Base-by-base conservation (phyloP, 768 basidiomycete genomes). In the Clavulina sp. region DNA sequence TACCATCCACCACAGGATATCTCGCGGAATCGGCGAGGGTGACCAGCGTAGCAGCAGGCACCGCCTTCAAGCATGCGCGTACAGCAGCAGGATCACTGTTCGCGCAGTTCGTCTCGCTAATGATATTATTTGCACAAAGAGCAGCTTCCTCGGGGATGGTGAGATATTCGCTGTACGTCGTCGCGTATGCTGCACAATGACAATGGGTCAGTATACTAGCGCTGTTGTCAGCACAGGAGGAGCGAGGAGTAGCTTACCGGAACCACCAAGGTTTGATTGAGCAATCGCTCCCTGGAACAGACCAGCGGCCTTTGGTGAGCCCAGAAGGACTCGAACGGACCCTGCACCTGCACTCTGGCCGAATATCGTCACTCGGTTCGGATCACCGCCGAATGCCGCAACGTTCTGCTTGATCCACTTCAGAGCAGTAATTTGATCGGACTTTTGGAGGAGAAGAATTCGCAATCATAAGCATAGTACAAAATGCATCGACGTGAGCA, bases 101-200 rank as follows among this genome's bases (percentile, higher is more conserved):
- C n/a, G n/a, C n/a, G n/a, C n/a, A n/a, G n/a, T n/a, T n/a, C n/a
- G n/a, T n/a, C n/a, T n/a, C n/a, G n/a, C n/a, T n/a, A n/a, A n/a
- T n/a, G n/a, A n/a, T n/a, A n/a, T n/a, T n/a, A 51, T 71, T 71
- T 0, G 69, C 72, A 24, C 68, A 60, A 4, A 70, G 70, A 1
- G 65, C 61, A 0, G 66, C 67, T 0, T 68, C 70, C 13, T 66
- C 63, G 33, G 61, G 59, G 2, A 64, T 60, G 0, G 63, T 65
- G 48, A 75, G 64, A 58, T 66, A 70, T n/a, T 64, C 70, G 2
- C 73, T 73, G 50, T 75, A 73, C 6, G 72, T 68, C 7, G 73
- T 71, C 44, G 66, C 41, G 61, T 60, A 63, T 63, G 65, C 55
- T 55, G 69, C 55, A 52, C 65, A 56, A 32, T 59, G 61, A 3